Percentiles rank a stretch among this genome's conserved stretches.
Conservation (phyloP, 441 rosid genomes). For the Cnidoscolus chayamansa region DNA sequence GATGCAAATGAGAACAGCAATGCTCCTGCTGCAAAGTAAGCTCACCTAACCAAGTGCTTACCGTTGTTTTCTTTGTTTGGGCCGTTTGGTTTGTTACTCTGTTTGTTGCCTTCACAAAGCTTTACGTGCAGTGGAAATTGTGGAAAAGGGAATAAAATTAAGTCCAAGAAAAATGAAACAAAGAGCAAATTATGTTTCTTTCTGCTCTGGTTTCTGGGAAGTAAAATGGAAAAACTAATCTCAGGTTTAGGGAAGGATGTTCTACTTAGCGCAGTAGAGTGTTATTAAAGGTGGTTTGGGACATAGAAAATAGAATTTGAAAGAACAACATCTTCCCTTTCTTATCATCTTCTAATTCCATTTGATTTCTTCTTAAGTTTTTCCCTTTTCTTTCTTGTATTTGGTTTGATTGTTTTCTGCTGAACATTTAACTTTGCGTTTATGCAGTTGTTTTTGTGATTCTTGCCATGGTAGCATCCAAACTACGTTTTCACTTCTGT, state of each 20-base stretch:
- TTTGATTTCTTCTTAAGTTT: neutral
- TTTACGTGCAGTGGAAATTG: constrained; percentile 1
- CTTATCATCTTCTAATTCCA: neutral
- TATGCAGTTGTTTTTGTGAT: constrained; percentile 1
- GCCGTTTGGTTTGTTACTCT: neutral
- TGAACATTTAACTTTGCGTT: constrained; percentile 1
- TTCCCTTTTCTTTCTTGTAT: neutral
- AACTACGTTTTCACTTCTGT: neutral
- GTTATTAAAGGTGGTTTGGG: neutral
- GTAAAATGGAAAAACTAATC: constrained; percentile 2
- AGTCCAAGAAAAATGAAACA: neutral
- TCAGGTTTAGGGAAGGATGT: neutral
- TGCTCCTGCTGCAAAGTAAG: constrained; percentile 62
- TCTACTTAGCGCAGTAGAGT: neutral
- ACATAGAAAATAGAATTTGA: neutral
- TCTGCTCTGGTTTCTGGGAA: constrained; percentile 11
- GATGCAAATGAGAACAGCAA: constrained; percentile 34
- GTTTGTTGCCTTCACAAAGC: neutral
- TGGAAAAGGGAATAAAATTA: neutral
- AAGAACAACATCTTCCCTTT: neutral
- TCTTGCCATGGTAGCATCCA: too few species aligned
- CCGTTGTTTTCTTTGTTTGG: neutral
- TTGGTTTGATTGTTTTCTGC: neutral
- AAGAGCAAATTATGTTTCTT: constrained; percentile 3
- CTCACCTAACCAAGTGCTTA: neutral